Evolutionary conservation across 176 grass and related monocot species (phyloP).

Genomic region (Microstegium vimineum): DNA sequence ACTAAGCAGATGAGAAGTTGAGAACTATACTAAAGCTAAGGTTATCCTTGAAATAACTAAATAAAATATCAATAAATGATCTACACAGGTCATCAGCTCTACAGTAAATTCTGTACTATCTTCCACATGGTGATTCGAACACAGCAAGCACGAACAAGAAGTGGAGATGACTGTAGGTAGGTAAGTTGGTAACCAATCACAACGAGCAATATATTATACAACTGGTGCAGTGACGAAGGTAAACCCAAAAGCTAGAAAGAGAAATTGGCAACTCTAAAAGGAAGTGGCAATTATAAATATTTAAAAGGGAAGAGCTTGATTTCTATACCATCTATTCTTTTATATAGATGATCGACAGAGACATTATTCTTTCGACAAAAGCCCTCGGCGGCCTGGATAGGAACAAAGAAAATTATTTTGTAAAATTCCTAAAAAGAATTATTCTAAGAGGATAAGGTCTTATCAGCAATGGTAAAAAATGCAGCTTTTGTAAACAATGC

Average conservation of each 20-base stretch:
- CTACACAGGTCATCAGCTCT: not conserved
- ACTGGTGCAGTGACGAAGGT: not conserved
- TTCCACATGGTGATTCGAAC: not conserved
- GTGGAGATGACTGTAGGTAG: not conserved
- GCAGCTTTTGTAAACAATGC: not conserved
- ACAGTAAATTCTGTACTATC: not conserved
- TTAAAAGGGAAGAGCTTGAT: not conserved
- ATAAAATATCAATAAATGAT: not conserved
- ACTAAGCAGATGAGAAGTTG: conserved; percentile 14
- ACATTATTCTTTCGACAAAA: conserved; percentile 88
- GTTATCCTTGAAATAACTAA: not conserved
- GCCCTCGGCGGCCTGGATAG: conserved; percentile 75
- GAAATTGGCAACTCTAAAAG: not conserved
- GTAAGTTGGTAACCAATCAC: not conserved
- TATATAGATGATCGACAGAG: conserved; percentile 51
- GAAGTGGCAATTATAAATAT: not conserved
- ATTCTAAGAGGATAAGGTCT: not conserved
- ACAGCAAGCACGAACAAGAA: conserved; percentile 7
- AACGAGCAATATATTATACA: not conserved
- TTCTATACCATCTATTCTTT: conserved; percentile 65
- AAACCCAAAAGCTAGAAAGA: not conserved
- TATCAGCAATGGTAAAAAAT: conserved; percentile 22
- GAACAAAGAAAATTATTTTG: conserved; percentile 39
- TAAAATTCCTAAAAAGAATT: conserved; percentile 34
- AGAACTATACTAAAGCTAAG: conserved; percentile 10